phyloP scores from a whole-genome alignment of 768 basidiomycete species.

The Naematelia encephala region DNA sequence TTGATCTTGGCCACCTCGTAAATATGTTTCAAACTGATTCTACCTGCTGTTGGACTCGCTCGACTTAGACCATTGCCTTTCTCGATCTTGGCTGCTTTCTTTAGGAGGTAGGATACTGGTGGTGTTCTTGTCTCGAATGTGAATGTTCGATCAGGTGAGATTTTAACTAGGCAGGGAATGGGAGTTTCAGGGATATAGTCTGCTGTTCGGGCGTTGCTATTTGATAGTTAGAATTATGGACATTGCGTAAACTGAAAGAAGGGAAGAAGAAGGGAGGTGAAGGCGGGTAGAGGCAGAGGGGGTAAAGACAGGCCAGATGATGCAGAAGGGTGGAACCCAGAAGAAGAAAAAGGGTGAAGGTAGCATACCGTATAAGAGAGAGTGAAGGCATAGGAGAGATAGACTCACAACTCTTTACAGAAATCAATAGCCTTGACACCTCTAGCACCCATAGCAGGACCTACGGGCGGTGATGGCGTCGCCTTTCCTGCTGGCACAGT shows the following conservation, averaged over 20 bases:
- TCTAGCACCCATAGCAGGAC: constrained; percentile 93
- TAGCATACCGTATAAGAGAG: background rate
- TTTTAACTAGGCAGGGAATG: constrained; percentile 84
- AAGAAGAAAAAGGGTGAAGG: background rate
- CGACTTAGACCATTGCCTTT: constrained; percentile 62
- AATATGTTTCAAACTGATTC: constrained; percentile 87
- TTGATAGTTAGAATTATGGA: too few relatives aligned
- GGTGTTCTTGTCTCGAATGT: constrained; percentile 82
- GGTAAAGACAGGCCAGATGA: background rate
- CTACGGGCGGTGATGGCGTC: constrained; percentile 90
- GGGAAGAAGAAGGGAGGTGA: background rate
- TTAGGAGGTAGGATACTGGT: constrained; percentile 82
- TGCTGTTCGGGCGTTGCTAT: constrained; percentile 88
- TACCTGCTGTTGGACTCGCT: constrained; percentile 17
- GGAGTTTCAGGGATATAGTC: constrained; percentile 81
- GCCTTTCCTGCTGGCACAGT: constrained; percentile 91
- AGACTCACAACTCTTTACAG: constrained; percentile 80
- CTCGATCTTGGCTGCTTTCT: constrained; percentile 82
- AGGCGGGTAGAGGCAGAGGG: background rate
- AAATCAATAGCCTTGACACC: constrained; percentile 99
- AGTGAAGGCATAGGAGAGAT: background rate
- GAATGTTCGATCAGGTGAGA: constrained; percentile 93
- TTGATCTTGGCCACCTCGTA: constrained; percentile 99
- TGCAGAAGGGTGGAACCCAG: background rate
- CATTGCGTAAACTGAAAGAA: too few relatives aligned